These are phyloP conservation scores for Wickerhamiella australiensis DNA, from an alignment of 805 yeast genomes.

Conservation along the genomic window DNA sequence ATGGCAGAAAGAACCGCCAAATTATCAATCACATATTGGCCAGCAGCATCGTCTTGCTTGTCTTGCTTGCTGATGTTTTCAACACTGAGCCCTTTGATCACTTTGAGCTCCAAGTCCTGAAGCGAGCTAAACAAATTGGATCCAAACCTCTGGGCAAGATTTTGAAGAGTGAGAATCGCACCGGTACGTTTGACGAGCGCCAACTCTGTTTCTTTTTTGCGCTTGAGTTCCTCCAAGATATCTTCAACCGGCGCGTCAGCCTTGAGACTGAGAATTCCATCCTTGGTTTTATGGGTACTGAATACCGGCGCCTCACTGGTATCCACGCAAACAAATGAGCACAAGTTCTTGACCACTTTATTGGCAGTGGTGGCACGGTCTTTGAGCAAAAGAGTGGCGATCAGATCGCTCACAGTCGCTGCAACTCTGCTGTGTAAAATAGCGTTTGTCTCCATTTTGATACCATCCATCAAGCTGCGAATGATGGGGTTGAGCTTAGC, in stretches of 20 bases:
- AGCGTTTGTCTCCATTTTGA: slow-evolving; percentile 59
- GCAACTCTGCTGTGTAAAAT: slow-evolving; percentile 65
- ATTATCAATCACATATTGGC: slow-evolving; percentile 70
- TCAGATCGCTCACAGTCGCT: slow-evolving; percentile 49
- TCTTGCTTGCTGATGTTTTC: not conserved
- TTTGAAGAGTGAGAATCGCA: slow-evolving; percentile 57
- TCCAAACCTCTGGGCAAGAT: slow-evolving; percentile 43
- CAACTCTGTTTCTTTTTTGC: slow-evolving; percentile 38
- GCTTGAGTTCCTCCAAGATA: slow-evolving; percentile 36
- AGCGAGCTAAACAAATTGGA: slow-evolving; percentile 43
- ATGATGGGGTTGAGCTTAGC: slow-evolving; percentile 79
- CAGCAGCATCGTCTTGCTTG: slow-evolving; percentile 23
- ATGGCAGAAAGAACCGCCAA: slow-evolving; percentile 70
- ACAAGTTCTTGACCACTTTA: slow-evolving; percentile 77
- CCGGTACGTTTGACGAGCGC: slow-evolving; percentile 81
- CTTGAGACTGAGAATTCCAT: slow-evolving; percentile 58
- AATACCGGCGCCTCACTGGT: slow-evolving; percentile 94
- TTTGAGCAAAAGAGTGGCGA: slow-evolving; percentile 42
- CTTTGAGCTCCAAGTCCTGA: slow-evolving; percentile 40
- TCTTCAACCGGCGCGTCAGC: slow-evolving; percentile 39
- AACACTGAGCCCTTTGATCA: not conserved
- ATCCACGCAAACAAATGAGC: slow-evolving; percentile 90
- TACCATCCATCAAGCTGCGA: slow-evolving; percentile 81
- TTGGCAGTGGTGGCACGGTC: slow-evolving; percentile 69
- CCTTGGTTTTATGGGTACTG: slow-evolving; percentile 44